phyloP scores from a whole-genome alignment of 2,329 filamentous ascomycete genomes.

The Pseudovirgaria hyperparasitica region DNA sequence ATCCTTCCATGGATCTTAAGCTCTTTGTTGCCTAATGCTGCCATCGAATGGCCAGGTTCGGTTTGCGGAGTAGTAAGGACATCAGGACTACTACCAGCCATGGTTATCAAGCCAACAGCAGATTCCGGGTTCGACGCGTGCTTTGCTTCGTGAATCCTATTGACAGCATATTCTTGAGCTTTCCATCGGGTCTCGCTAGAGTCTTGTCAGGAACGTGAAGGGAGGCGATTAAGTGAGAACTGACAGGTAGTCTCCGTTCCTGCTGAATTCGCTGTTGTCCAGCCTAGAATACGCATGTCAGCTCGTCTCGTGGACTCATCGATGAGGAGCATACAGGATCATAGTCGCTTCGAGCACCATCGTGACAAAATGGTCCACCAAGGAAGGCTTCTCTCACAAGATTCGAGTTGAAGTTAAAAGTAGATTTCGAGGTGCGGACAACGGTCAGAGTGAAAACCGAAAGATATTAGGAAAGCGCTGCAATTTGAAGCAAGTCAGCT shows the following conservation, averaged over 20 bases:
- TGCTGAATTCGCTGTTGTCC: conserved; percentile 97
- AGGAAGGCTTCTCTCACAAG: too few species aligned
- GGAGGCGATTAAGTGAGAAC: conserved; percentile 6
- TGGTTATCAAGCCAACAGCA: conserved; percentile 95
- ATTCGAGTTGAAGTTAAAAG: too few species aligned
- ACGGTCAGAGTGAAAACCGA: too few species aligned
- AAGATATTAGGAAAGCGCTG: too few species aligned
- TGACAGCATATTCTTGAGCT: conserved; percentile 89
- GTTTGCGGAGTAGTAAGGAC: conserved; percentile 93
- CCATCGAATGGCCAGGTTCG: conserved; percentile 89
- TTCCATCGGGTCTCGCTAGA: conserved; percentile 75
- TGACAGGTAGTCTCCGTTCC: conserved; percentile 80
- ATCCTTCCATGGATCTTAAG: conserved; percentile 79
- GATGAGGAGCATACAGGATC: conserved; percentile 53
- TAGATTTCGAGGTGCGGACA: too few species aligned
- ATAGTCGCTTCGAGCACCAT: conserved; percentile 99
- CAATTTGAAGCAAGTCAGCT: too few species aligned
- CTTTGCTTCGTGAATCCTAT: conserved; percentile 90
- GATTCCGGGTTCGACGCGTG: conserved; percentile 93
- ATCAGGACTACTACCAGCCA: conserved; percentile 95
- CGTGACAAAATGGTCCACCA: too few species aligned
- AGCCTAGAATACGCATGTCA: conserved; percentile 44
- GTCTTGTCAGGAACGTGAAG: conserved; percentile 4
- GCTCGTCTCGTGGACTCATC: conserved; percentile 10
- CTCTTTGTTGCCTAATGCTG: conserved; percentile 72